Percentiles rank a stretch among this genome's conserved stretches.
Conservation (phyloP, 495 filamentous ascomycete species). For the Trichoderma parareesei region DNA sequence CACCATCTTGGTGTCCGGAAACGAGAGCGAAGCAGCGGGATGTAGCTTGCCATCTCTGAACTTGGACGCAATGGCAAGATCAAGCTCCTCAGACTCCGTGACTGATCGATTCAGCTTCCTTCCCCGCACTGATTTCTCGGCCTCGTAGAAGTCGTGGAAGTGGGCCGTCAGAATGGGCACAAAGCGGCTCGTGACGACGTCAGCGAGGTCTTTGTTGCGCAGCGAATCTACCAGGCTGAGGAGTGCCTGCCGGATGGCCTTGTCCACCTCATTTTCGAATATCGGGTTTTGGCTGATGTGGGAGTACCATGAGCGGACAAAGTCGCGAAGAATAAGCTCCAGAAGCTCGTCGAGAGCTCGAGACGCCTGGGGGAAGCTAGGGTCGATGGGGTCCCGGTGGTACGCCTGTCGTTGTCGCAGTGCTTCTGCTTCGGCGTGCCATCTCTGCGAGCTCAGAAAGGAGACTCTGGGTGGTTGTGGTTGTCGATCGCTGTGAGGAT, state of each 20-base stretch:
- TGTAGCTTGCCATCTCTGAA: constrained; percentile 87
- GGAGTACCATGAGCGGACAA: constrained; percentile 81
- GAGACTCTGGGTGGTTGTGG: constrained; percentile 25
- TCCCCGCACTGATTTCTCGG: constrained; percentile 79
- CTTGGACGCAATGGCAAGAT: constrained; percentile 87
- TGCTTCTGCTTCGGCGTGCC: constrained; percentile 58
- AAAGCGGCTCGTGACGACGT: constrained; percentile 68
- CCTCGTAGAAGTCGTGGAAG: constrained; percentile 82
- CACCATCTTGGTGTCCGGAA: constrained; percentile 69
- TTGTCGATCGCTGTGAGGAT: constrained; percentile 27
- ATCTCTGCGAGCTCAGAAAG: constrained; percentile 55
- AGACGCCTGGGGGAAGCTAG: constrained; percentile 70
- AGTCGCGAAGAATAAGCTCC: constrained; percentile 70
- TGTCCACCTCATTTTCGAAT: constrained; percentile 81
- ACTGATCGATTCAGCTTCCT: constrained; percentile 79
- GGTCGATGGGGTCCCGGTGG: constrained; percentile 56
- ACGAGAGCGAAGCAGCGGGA: constrained; percentile 72
- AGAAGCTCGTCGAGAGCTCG: constrained; percentile 74
- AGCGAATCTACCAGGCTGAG: constrained; percentile 60
- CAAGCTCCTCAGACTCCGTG: constrained; percentile 92
- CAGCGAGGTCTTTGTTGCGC: constrained; percentile 66
- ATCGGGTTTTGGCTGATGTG: constrained; percentile 72
- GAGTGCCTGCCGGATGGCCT: constrained; percentile 66
- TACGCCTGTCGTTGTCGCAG: constrained; percentile 46
- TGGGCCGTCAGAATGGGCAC: constrained; percentile 88